Evolutionary conservation across 257 asterid genomes (phyloP).

Genomic region (Solanum rostratum): DNA sequence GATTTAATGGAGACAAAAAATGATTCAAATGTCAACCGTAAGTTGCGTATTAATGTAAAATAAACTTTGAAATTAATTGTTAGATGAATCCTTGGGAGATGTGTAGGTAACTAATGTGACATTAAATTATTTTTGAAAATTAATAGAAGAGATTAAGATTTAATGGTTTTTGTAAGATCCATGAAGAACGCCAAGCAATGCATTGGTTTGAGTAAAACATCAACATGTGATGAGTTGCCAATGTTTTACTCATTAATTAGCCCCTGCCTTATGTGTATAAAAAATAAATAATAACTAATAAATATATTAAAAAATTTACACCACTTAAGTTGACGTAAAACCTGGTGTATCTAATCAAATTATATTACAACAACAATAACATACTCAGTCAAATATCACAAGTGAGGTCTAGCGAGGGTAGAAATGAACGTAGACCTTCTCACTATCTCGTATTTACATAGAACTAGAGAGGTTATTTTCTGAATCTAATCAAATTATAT

Average conservation of each 20-base stretch:
- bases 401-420: too few relatives aligned
- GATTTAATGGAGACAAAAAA: background rate
- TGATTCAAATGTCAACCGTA: background rate
- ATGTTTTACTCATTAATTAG: background rate
- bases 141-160: background rate
- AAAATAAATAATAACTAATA: too few relatives aligned
- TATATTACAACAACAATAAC: too few relatives aligned
- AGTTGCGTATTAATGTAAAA: background rate
- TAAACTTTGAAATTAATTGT: background rate
- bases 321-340: background rate
- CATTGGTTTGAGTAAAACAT: background rate
- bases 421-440: too few relatives aligned
- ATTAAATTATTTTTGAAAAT: background rate
- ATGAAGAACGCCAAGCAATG: conserved; percentile 17
- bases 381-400: too few relatives aligned
- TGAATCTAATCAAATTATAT: background rate
- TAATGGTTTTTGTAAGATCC: conserved; percentile 5
- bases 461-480: too few relatives aligned
- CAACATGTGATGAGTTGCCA: conserved; percentile 23
- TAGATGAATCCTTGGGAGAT: background rate
- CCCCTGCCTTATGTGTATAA: too few relatives aligned
- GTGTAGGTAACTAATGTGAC: background rate
- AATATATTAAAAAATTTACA: background rate
- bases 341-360: background rate
- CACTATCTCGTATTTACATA: too few relatives aligned